phyloP scores from a whole-genome alignment of 2,329 filamentous ascomycete genomes.

The Xylaria sp. region DNA sequence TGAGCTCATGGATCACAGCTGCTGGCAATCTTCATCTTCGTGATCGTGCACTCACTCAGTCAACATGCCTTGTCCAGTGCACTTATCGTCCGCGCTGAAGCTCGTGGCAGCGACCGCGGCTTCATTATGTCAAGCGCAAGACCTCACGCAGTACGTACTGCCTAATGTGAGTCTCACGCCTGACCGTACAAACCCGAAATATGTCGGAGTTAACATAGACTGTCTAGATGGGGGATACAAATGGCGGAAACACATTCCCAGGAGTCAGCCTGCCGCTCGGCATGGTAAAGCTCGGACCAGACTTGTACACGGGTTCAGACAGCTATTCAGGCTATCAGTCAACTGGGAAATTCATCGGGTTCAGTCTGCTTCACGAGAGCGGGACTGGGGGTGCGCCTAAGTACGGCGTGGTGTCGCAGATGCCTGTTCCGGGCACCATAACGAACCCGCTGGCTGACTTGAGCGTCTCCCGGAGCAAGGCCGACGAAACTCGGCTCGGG shows the following conservation, averaged over 20 bases:
- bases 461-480: conserved; percentile 63
- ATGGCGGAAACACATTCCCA: conserved; percentile 63
- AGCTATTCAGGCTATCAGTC: conserved; percentile 65
- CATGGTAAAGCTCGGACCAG: conserved; percentile 63
- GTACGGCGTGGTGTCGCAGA: conserved; percentile 73
- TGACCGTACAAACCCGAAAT: not conserved
- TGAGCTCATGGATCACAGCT: not conserved
- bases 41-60: not conserved
- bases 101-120: not conserved
- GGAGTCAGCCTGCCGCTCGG: conserved; percentile 61
- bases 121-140: conserved; percentile 23
- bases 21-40: not conserved
- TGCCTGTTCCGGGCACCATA: conserved; percentile 64
- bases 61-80: conserved; percentile 17
- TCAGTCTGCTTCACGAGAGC: conserved; percentile 73
- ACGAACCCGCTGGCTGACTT: conserved; percentile 66
- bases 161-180: conserved; percentile 29
- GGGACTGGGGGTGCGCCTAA: conserved; percentile 77
- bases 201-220: conserved; percentile 1
- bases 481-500: conserved; percentile 67
- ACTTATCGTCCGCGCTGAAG: not conserved
- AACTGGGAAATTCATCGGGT: conserved; percentile 66
- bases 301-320: conserved; percentile 61
- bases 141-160: conserved; percentile 33
- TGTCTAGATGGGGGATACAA: conserved; percentile 57